phyloP scores from a whole-genome alignment of 169 alveolate species.

The Plasmodium vinckei region DNA sequence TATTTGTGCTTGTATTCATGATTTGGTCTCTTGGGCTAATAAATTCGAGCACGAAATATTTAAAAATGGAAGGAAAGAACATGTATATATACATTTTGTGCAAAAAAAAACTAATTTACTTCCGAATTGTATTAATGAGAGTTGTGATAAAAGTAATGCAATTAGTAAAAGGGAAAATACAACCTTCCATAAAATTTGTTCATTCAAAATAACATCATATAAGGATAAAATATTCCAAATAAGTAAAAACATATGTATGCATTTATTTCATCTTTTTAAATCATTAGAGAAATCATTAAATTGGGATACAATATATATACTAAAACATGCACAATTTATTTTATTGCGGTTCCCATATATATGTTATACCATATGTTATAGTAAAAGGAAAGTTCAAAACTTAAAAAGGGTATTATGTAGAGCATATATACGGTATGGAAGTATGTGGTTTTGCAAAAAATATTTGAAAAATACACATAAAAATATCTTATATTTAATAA shows the following conservation, averaged over 20 bases:
- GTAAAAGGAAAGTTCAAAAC: neutral
- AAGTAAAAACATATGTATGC: constrained; percentile 7
- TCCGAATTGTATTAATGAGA: neutral
- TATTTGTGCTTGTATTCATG: constrained; percentile 10
- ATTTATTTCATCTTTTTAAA: constrained; percentile 10
- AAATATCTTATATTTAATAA: constrained; percentile 1
- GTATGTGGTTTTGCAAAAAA: neutral
- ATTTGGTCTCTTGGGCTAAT: constrained; percentile 32
- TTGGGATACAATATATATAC: constrained; percentile 9
- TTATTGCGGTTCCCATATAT: constrained; percentile 29
- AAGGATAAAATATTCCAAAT: constrained; percentile 20
- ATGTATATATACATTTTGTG: constrained; percentile 20
- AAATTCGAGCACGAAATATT: constrained; percentile 1
- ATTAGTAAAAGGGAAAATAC: neutral
- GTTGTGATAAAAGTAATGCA: neutral
- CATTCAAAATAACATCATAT: constrained; percentile 11
- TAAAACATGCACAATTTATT: constrained; percentile 22
- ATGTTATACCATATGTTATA: constrained; percentile 10
- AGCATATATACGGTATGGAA: neutral
- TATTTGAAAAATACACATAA: neutral
- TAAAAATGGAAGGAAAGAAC: neutral
- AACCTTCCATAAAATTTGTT: constrained; percentile 6
- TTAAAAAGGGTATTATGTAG: neutral
- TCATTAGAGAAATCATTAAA: constrained; percentile 8
- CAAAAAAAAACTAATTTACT: neutral